phyloP scores from a whole-genome alignment of 768 basidiomycete species.

The Boletus vermiculosoides region DNA sequence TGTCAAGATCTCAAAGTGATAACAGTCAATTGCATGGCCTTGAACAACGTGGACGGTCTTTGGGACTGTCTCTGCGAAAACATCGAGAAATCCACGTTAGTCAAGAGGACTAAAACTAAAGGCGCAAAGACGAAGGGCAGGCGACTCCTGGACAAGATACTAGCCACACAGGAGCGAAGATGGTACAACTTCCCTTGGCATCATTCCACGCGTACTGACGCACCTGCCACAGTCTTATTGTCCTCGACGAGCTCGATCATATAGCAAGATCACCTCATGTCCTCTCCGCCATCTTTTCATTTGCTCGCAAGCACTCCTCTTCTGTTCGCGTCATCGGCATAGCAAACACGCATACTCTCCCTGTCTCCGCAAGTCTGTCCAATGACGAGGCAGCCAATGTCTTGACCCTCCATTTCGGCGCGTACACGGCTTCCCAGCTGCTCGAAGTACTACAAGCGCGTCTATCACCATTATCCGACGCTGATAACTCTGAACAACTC shows the following conservation, averaged over 20 bases:
- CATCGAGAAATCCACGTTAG: conserved; percentile 37
- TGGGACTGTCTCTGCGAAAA: conserved; percentile 70
- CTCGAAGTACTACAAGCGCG: conserved; percentile 66
- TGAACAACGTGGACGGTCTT: conserved; percentile 62
- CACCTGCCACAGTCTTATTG: conserved; percentile 52
- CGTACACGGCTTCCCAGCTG: conserved; percentile 73
- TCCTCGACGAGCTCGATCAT: conserved; percentile 88
- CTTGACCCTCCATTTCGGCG: conserved; percentile 74
- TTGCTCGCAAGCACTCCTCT: conserved; percentile 54
- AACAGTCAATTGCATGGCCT: conserved; percentile 78
- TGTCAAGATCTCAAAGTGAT: conserved; percentile 45
- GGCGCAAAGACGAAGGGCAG: conserved; percentile 46
- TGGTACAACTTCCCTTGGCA: conserved; percentile 39
- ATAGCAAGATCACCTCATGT: conserved; percentile 60
- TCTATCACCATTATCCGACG: conserved; percentile 49
- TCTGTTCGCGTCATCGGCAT: conserved; percentile 75
- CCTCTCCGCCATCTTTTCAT: conserved; percentile 62
- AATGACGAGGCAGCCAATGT: conserved; percentile 40
- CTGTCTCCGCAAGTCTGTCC: conserved; percentile 47
- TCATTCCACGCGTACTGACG: conserved; percentile 20
- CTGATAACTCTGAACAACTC: conserved; percentile 28
- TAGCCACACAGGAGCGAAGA: conserved; percentile 47
- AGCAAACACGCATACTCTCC: conserved; percentile 86
- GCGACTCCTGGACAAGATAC: conserved; percentile 45
- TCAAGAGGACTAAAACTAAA: conserved; percentile 34